Conservation (phyloP, 2,329 filamentous ascomycete genomes). For the Diaporthe longicolla region DNA sequence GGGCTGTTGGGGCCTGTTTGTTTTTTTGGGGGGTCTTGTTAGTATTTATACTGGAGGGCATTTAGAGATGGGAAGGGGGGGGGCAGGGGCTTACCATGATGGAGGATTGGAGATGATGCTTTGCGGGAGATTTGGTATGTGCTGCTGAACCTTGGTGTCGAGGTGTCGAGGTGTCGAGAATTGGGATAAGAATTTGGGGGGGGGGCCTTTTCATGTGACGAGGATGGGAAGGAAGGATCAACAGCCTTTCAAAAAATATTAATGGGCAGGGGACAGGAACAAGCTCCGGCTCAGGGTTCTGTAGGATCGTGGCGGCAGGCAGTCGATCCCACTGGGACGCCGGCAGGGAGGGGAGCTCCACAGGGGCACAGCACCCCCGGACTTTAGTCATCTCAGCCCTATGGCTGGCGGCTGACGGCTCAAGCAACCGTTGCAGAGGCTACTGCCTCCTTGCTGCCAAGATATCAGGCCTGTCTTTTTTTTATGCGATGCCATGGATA, state of each 20-base stretch:
- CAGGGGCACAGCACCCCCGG: conserved; percentile 35
- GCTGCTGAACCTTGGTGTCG: not conserved
- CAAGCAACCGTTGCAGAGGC: not conserved
- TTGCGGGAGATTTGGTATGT: not conserved
- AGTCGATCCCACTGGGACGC: conserved; percentile 18
- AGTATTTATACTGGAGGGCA: not conserved
- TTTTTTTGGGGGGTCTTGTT: not conserved
- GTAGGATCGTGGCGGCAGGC: conserved; percentile 22
- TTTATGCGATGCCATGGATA: conserved; percentile 52
- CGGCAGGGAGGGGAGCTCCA: conserved; percentile 21
- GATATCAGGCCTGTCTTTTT: not conserved
- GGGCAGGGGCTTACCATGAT: conserved; percentile 31
- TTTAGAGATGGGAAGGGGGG: not conserved
- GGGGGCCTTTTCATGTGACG: conserved; percentile 17
- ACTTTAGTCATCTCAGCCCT: conserved; percentile 38
- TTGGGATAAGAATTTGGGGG: not conserved
- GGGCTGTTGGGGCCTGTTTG: conserved; percentile 51
- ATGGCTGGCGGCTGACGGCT: not conserved
- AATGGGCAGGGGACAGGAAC: not conserved
- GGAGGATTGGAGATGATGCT: not conserved
- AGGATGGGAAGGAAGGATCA: conserved; percentile 16
- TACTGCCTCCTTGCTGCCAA: not conserved
- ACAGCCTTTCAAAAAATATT: conserved; percentile 21
- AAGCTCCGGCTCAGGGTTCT: not conserved
- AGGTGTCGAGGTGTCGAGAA: not conserved